A percentile compares a stretch with the other conserved stretches of the same genome.
phyloP scores from a whole-genome alignment of 169 alveolate genomes.

The Eimeria nieschulzi region DNA sequence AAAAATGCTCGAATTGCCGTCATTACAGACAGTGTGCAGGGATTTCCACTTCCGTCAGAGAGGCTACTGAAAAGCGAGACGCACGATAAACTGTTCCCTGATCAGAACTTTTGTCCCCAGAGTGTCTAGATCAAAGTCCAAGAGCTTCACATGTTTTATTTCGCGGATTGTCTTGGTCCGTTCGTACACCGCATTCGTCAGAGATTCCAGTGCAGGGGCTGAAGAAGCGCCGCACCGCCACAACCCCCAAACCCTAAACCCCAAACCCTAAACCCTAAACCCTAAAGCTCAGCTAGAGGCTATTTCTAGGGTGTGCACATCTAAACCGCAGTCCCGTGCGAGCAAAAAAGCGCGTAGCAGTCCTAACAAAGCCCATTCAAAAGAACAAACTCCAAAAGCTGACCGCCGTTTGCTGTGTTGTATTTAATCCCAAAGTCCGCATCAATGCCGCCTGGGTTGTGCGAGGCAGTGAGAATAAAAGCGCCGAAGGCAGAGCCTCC shows the following conservation, averaged over 20 bases:
- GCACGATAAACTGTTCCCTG: slow-evolving; percentile 32
- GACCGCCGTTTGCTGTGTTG: slow-evolving; percentile 93
- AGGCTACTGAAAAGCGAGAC: no score
- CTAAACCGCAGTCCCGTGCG: not conserved
- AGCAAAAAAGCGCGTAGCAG: not conserved
- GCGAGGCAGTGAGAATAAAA: slow-evolving; percentile 94
- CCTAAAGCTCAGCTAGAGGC: no score
- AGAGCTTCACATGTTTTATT: slow-evolving; percentile 34
- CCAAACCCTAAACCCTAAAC: not conserved
- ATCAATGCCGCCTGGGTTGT: slow-evolving; percentile 96
- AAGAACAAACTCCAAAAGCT: not conserved
- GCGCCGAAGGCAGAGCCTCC: slow-evolving; percentile 92
- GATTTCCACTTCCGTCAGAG: no score
- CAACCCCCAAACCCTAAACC: not conserved
- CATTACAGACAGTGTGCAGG: no score
- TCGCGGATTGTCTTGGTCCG: not conserved
- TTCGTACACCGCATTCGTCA: slow-evolving; percentile 40
- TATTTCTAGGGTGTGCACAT: no score
- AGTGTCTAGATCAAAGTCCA: slow-evolving; percentile 48
- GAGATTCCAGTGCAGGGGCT: slow-evolving; percentile 62
- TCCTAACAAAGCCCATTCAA: not conserved
- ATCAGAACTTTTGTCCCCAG: slow-evolving; percentile 12
- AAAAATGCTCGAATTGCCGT: no score
- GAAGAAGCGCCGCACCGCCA: not conserved
- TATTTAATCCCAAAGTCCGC: slow-evolving; percentile 96